Evolutionary conservation across 106 monocot genomes (phyloP).

Genomic region (Dioscorea dumetorum): DNA sequence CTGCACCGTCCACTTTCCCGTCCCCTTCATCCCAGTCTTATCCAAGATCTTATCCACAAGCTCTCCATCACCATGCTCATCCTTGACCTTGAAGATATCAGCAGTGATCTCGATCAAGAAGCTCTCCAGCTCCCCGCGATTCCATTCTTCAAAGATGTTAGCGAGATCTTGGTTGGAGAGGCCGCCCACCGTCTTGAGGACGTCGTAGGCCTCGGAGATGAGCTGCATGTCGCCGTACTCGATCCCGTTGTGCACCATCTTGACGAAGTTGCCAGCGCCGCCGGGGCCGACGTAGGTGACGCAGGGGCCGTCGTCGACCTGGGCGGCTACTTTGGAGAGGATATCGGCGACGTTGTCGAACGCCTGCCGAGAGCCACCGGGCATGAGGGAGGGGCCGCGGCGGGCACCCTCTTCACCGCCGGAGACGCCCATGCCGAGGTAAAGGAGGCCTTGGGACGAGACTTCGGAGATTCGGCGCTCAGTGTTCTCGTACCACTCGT

Average conservation of each 20-base stretch:
- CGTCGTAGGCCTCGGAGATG: slow-evolving; percentile 8
- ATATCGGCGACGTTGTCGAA: slow-evolving; percentile 4
- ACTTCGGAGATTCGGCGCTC: slow-evolving; percentile 1
- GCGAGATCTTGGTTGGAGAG: slow-evolving; percentile 5
- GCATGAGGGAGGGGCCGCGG: slow-evolving; percentile 5
- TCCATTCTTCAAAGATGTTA: slow-evolving; percentile 9
- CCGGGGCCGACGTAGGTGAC: slow-evolving; percentile 7
- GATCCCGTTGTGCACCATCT: slow-evolving; percentile 12
- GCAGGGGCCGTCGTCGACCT: slow-evolving; percentile 10
- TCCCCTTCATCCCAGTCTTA: slow-evolving; percentile 15
- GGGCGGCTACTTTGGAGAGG: slow-evolving; percentile 1
- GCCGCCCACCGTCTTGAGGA: slow-evolving; percentile 2
- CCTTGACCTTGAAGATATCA: slow-evolving; percentile 5
- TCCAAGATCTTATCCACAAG: slow-evolving; percentile 13
- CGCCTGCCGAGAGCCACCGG: slow-evolving; percentile 5
- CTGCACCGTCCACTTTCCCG: slow-evolving; percentile 11
- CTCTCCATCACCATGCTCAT: slow-evolving; percentile 8
- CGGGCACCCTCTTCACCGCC: slow-evolving; percentile 8
- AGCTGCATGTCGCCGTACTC: slow-evolving; percentile 13
- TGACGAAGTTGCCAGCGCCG: slow-evolving; percentile 7
- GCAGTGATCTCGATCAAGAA: slow-evolving; percentile 12
- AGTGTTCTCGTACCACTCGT: slow-evolving; percentile 15
- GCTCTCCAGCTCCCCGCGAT: slow-evolving; percentile 9
- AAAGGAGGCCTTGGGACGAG: background rate
- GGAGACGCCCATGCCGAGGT: slow-evolving; percentile 10